These are phyloP conservation scores for Pseudogymnoascus sp. DNA, from an alignment of 2,329 filamentous ascomycete species.

Conservation along the genomic window DNA sequence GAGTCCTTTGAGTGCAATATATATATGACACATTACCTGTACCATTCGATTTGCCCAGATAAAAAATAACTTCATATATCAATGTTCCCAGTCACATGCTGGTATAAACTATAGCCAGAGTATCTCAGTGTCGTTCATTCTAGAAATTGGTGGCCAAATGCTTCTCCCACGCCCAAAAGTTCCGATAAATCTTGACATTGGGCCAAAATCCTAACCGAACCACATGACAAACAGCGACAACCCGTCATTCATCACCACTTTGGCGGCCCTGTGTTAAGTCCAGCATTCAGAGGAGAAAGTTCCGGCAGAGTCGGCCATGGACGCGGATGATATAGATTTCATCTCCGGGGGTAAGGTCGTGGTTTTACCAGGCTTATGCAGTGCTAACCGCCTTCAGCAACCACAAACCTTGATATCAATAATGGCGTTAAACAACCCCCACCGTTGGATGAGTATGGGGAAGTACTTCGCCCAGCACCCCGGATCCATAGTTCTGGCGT, in stretches of 20 bases:
- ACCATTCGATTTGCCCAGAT: not conserved
- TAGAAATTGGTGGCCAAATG: slow-evolving; percentile 1
- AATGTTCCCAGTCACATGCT: not conserved
- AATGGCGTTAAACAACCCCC: slow-evolving; percentile 19
- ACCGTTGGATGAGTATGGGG: slow-evolving; percentile 21
- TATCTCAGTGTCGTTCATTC: not conserved
- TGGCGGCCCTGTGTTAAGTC: not conserved
- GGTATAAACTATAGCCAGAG: not conserved
- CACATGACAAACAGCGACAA: slow-evolving; percentile 7
- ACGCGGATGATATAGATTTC: slow-evolving; percentile 19
- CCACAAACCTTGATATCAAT: slow-evolving; percentile 24
- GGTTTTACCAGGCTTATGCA: not conserved
- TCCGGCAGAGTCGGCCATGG: slow-evolving; percentile 20
- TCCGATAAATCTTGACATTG: slow-evolving; percentile 6
- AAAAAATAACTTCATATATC: not conserved
- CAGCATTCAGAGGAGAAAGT: not conserved
- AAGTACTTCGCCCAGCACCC: slow-evolving; percentile 26
- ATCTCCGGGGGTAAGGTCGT: slow-evolving; percentile 21
- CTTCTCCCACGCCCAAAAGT: not conserved
- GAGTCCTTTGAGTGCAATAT: not conserved
- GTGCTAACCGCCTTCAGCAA: slow-evolving; percentile 20
- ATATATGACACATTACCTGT: not conserved
- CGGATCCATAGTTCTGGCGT: slow-evolving; percentile 38
- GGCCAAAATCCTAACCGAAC: slow-evolving; percentile 9
- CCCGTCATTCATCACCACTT: slow-evolving; percentile 1